Evolutionary conservation across 2,329 filamentous ascomycete genomes (phyloP).

Genomic region (Ilyonectria robusta): DNA sequence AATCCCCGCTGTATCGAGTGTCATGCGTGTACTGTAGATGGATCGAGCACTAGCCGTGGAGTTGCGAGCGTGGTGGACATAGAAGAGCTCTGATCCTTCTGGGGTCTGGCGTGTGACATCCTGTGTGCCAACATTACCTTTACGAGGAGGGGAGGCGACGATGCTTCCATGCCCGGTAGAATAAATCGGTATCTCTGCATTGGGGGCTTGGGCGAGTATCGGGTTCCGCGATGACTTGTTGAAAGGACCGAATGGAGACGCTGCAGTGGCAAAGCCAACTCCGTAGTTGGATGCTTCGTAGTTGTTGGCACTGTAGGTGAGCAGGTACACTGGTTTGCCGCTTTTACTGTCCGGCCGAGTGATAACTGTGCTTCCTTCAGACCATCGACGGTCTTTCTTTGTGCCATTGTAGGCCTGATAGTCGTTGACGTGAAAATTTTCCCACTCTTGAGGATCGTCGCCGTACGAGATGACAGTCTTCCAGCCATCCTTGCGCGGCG

Average conservation of each 20-base stretch:
- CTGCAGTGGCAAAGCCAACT: conserved; percentile 52
- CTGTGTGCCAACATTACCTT: conserved; percentile 45
- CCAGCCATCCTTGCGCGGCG: conserved; percentile 55
- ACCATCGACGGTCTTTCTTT: conserved; percentile 54
- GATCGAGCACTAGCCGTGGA: conserved; percentile 46
- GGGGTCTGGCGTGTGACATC: conserved; percentile 51
- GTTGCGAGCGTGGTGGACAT: conserved; percentile 53
- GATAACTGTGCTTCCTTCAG: conserved; percentile 53
- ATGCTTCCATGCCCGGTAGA: conserved; percentile 54
- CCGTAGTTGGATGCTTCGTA: conserved; percentile 56
- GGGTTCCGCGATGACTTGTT: conserved; percentile 51
- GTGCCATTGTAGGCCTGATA: conserved; percentile 52
- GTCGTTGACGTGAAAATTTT: conserved; percentile 54
- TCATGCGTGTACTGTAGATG: conserved; percentile 53
- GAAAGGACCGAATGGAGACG: conserved; percentile 52
- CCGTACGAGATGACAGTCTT: conserved; percentile 55
- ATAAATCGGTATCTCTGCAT: conserved; percentile 49
- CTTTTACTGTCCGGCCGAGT: conserved; percentile 36
- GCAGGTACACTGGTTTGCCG: conserved; percentile 48
- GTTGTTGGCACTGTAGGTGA: conserved; percentile 50
- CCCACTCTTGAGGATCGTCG: conserved; percentile 53
- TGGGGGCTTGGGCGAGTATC: conserved; percentile 49
- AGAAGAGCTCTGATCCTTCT: conserved; percentile 51
- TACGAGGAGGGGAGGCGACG: conserved; percentile 49
- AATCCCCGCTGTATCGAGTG: conserved; percentile 39